A percentile compares a stretch with the other conserved stretches of the same genome.
Conservation (phyloP, 2,329 filamentous ascomycete genomes). For the Colletotrichum tanaceti region DNA sequence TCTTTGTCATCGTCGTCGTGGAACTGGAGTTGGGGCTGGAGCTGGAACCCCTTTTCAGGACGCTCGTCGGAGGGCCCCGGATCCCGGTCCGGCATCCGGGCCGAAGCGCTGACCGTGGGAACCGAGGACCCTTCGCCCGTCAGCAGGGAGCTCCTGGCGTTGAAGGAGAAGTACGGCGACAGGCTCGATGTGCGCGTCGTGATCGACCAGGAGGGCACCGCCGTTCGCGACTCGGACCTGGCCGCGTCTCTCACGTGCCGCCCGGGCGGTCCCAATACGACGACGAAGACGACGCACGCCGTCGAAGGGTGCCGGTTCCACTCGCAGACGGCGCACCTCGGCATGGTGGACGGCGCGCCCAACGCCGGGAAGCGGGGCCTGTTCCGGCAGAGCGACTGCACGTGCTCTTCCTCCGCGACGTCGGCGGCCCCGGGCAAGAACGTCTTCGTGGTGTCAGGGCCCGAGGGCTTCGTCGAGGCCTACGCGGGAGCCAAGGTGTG, state of each 20-base stretch:
- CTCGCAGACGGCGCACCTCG: conserved; percentile 45
- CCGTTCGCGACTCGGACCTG: conserved; percentile 69
- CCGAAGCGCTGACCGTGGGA: conserved; percentile 43
- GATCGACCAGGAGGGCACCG: conserved; percentile 81
- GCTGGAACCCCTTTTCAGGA: conserved; percentile 32
- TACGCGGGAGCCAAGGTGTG: conserved; percentile 86
- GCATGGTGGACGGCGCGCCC: conserved; percentile 42
- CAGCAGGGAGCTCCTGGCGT: conserved; percentile 69
- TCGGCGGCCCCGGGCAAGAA: conserved; percentile 61
- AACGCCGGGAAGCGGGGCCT: conserved; percentile 29
- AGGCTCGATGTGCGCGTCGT: conserved; percentile 77
- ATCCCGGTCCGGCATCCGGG: conserved; percentile 21
- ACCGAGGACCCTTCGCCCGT: conserved; percentile 58
- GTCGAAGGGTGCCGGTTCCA: conserved; percentile 45
- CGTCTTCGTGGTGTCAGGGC: conserved; percentile 87
- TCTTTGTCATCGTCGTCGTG: conserved; percentile 37
- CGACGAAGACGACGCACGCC: conserved; percentile 39
- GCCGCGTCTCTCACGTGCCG: conserved; percentile 45
- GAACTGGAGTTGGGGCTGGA: conserved; percentile 4
- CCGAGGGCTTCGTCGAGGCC: conserved; percentile 86
- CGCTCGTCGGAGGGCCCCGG: neutral
- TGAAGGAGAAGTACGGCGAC: conserved; percentile 68
- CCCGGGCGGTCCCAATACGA: conserved; percentile 22
- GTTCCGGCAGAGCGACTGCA: conserved; percentile 40
- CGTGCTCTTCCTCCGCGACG: conserved; percentile 43